Base-by-base conservation (phyloP, 805 yeast species). In the Monosporozyma servazzii region DNA sequence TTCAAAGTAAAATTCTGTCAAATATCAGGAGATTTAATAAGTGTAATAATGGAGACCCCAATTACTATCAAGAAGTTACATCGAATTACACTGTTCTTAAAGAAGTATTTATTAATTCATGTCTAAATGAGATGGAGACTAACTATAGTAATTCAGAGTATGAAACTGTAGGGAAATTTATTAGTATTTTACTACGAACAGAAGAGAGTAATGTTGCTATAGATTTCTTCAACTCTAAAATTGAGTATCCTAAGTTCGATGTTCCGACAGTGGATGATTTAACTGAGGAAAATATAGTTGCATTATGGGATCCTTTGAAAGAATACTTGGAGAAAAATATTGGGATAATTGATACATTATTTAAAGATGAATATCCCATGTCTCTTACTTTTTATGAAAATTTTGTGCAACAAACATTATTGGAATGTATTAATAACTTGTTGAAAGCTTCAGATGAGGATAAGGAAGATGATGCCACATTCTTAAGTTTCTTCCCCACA, bases 91-190 rank as follows among this genome's bases (percentile, higher is more conserved):
- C 54, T 15, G 56, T 64, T 30, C 47, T 66, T 9, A 60, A 59
- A 48, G 91, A 84, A 59, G 71, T 86, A 18, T 86, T 88, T 61
- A 83, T 84, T 41, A 84, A 77, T 61, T 86, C 93, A 0, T 74
- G 85, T 7, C 63, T 87, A 15, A 67, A 80, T 45, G 95, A 88
- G 61, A 73, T 86, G 53, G 90, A 85, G 48, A 66, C 74, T 30
- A 82, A 76, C 54, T 75, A 76, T 53, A 79, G 76, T 44, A 60
- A 72, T 1, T 67, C 72, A 44, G 79, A 81, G 40, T 77, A 66
- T 36, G 67, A 62, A 5, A 65, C 68, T 10, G 65, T 64, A 17
- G 67, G 68, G 5, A 63, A 63, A 39, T 65, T 64, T 63, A 49
- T 65, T 53, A 29, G 57, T 45, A 54, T 66, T 59, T 44, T 74